Base-by-base conservation (phyloP, 139 green algal species). In the Chlamydomonas asymmetrica region DNA sequence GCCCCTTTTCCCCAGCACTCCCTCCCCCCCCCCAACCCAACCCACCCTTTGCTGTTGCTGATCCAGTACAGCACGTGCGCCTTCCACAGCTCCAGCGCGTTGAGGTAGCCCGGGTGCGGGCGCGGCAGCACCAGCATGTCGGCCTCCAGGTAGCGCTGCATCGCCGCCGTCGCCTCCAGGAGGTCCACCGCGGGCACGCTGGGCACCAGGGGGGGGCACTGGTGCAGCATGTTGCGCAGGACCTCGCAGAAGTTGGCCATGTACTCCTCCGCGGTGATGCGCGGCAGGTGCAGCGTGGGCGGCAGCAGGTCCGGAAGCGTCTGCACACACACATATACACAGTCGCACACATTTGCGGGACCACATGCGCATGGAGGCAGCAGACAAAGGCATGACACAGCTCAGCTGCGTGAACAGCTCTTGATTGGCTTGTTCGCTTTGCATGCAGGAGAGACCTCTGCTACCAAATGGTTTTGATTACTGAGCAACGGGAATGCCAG, bases 51-150 rank as follows among this genome's bases (percentile, higher is more conserved):
- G 37, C 50, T 77, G 50, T 71, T 72, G 27, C 43, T 74, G 72
- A 87, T 78, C 84, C 84, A 89, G 61, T 32, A 64, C 59, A 80
- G 71, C 45, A 89, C 80, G 43, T 87, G 78, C 23, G 49, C 60
- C 25, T 62, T 52, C 70, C 85, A 89, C 61, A 89, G 77, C 73
- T 82, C 79, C 68, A 85, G 70, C 29, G 73, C 63, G 63, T 87
- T 74, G 20, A 89, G 78, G 71, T 76, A 70, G 62, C 80, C 80
- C 3, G 84, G 84, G 61, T 85, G 80, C 31, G 64, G 76, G 9
- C 59, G 80, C 27, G 75, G 71, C 37, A 71, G 64, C 34, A 78
- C 38, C 45, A 68, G 71, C 18, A 48, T 78, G 7, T 70, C 32
- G 29, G 71, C 62, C 62, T 66, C 39, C 35, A 71, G 62, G 61